A percentile compares a stretch with the other conserved stretches of the same genome.
Evolutionary conservation across 2,329 filamentous ascomycete species (phyloP).

Genomic region (Ceratocystis huliohia): DNA sequence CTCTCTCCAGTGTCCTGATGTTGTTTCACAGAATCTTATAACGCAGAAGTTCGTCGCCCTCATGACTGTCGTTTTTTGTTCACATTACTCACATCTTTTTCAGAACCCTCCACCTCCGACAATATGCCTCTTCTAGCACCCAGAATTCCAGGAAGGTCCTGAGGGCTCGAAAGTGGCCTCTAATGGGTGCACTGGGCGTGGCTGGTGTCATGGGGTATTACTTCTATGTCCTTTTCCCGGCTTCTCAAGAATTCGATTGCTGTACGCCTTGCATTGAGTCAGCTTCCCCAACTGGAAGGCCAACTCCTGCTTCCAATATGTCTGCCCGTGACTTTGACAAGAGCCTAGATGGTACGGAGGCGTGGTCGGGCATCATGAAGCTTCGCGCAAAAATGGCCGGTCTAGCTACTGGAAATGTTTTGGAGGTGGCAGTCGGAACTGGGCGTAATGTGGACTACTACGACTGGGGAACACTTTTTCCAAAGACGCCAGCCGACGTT

Average conservation of each 20-base stretch:
- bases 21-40: too few relatives aligned
- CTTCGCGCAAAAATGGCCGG: slow-evolving; percentile 39
- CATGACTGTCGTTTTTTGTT: too few relatives aligned
- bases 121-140: neutral
- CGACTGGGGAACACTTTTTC: slow-evolving; percentile 37
- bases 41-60: too few relatives aligned
- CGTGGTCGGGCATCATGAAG: slow-evolving; percentile 41
- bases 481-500: slow-evolving; percentile 19
- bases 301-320: slow-evolving; percentile 19
- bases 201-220: slow-evolving; percentile 19
- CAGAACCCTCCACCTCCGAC: neutral
- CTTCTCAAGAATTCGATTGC: neutral
- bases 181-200: slow-evolving; percentile 13
- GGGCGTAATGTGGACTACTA: slow-evolving; percentile 50
- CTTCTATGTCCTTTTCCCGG: neutral
- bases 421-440: slow-evolving; percentile 51
- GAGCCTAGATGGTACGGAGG: slow-evolving; percentile 45
- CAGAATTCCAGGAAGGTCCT: neutral
- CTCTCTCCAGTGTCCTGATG: too few relatives aligned
- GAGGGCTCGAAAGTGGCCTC: slow-evolving; percentile 13
- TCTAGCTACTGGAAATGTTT: slow-evolving; percentile 42
- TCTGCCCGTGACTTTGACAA: slow-evolving; percentile 44
- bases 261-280: neutral
- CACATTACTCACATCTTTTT: neutral
- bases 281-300: slow-evolving; percentile 11